Evolutionary conservation across 257 asterid species (phyloP).

Genomic region (Parsonsia alboflavescens): DNA sequence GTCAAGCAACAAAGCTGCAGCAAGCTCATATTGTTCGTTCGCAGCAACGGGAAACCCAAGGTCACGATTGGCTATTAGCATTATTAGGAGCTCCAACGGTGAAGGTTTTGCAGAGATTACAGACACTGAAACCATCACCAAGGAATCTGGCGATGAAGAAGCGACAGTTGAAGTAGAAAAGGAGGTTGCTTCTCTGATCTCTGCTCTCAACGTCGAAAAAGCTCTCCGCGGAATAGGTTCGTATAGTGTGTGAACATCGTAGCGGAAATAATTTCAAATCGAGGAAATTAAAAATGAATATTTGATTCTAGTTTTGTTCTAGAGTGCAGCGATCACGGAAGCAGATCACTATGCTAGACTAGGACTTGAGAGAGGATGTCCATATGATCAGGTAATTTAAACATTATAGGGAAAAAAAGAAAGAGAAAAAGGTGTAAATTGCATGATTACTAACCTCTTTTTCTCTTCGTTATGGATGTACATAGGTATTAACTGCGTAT

Average conservation of each 20-base stretch:
- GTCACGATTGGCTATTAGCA: neutral
- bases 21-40: neutral
- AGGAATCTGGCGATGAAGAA: slow-evolving; percentile 23
- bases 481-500: slow-evolving; percentile 54
- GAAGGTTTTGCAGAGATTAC: slow-evolving; percentile 26
- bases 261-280: neutral
- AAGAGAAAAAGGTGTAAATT: neutral
- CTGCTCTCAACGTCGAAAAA: slow-evolving; percentile 70
- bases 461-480: neutral
- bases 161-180: slow-evolving; percentile 33
- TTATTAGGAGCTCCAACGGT: slow-evolving; percentile 19
- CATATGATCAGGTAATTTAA: slow-evolving; percentile 50
- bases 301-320: slow-evolving; percentile 11
- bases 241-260: too few species aligned
- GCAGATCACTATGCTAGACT: slow-evolving; percentile 70
- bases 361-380: slow-evolving; percentile 52
- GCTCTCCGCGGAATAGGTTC: slow-evolving; percentile 77
- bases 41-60: neutral
- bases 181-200: slow-evolving; percentile 59
- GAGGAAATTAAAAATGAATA: neutral
- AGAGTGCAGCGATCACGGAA: slow-evolving; percentile 83
- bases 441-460: too few species aligned
- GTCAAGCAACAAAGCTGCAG: neutral
- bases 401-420: neutral
- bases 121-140: slow-evolving; percentile 13